Percentiles rank a stretch among this genome's conserved stretches.
Evolutionary conservation across 2,329 filamentous ascomycete genomes (phyloP).

Genomic region (Epichloe hybrida): DNA sequence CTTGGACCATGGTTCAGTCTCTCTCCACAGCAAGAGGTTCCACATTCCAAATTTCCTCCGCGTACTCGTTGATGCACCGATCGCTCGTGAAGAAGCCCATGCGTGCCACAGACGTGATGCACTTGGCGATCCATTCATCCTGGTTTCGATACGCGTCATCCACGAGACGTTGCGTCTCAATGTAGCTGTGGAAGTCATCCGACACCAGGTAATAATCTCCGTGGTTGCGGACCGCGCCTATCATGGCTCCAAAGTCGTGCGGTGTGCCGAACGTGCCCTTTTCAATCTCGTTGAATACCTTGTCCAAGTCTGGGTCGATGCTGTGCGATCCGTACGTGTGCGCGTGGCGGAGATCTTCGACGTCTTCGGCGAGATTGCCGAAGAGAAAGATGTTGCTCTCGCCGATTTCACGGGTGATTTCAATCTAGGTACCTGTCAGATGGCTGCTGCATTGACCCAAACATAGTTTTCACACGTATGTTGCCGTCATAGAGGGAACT

Average conservation of each 20-base stretch:
- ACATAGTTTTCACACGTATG: background rate
- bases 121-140: constrained; percentile 85
- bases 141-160: constrained; percentile 87
- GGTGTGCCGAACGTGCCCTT: constrained; percentile 68
- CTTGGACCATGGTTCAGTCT: background rate
- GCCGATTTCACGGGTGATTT: constrained; percentile 93
- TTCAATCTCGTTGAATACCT: constrained; percentile 76
- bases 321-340: constrained; percentile 74
- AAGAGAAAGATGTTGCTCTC: constrained; percentile 98
- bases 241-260: constrained; percentile 63
- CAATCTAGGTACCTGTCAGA: constrained; percentile 41
- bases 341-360: constrained; percentile 84
- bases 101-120: constrained; percentile 71
- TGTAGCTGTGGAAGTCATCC: constrained; percentile 92
- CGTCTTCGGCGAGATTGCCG: constrained; percentile 87
- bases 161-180: constrained; percentile 80
- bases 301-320: constrained; percentile 61
- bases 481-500: constrained; percentile 23
- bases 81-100: constrained; percentile 99
- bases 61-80: constrained; percentile 93
- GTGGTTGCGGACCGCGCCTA: constrained; percentile 77
- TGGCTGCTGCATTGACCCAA: background rate
- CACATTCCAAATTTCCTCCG: constrained; percentile 92
- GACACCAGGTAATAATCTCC: constrained; percentile 97
- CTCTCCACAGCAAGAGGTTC: constrained; percentile 53